Percentiles rank a stretch among this genome's conserved stretches.
phyloP scores from a whole-genome alignment of 2,329 filamentous ascomycete species.

The Colletotrichum sp. region DNA sequence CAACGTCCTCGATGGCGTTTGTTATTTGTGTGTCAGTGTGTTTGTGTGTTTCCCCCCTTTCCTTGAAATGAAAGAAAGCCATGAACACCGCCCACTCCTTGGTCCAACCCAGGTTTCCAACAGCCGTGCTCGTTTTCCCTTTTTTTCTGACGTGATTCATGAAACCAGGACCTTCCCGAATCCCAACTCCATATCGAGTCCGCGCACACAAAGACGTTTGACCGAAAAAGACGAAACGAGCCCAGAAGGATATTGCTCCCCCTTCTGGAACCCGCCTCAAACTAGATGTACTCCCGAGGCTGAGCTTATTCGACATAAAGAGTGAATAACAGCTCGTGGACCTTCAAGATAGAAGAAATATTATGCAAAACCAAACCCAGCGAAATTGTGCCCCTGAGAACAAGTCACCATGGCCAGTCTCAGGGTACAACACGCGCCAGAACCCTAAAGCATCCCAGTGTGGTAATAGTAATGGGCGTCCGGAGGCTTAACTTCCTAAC shows the following conservation, averaged over 20 bases:
- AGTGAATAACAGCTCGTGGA: neutral
- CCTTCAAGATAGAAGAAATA: neutral
- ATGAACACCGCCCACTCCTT: neutral
- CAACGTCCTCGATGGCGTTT: neutral
- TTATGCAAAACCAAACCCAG: constrained; percentile 8
- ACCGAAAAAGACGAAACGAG: neutral
- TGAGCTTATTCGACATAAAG: neutral
- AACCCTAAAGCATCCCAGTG: neutral
- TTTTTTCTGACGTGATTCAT: constrained; percentile 10
- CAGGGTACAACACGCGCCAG: neutral
- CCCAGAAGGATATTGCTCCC: neutral
- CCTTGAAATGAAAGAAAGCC: neutral
- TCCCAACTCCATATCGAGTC: constrained; percentile 13
- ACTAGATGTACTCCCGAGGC: neutral
- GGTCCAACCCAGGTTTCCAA: neutral
- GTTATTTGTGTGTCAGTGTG: neutral
- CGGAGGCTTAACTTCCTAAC: constrained; percentile 28
- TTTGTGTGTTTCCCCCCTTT: neutral
- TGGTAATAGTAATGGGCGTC: neutral
- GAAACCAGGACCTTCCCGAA: constrained; percentile 15
- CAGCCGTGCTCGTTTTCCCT: neutral
- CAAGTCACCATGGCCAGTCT: constrained; percentile 11
- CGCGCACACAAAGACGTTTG: neutral
- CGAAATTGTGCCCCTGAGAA: neutral
- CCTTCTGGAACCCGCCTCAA: neutral